phyloP scores from a whole-genome alignment of 495 filamentous ascomycete species.

The Pseudomonodictys pantanalensis region DNA sequence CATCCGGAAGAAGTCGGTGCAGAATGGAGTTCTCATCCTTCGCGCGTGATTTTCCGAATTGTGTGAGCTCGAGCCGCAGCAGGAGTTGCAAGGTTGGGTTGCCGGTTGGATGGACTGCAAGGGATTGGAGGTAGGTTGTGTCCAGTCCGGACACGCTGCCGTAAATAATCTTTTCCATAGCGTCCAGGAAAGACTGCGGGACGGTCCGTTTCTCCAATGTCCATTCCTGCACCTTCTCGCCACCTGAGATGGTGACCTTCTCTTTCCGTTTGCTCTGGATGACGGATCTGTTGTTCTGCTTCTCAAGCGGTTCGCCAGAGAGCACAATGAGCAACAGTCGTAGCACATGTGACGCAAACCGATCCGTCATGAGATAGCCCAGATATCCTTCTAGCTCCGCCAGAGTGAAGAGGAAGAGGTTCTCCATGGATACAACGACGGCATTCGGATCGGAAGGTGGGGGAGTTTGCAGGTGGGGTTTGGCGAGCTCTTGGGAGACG shows the following conservation, averaged over 20 bases:
- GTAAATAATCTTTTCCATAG: slow-evolving; percentile 72
- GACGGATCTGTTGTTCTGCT: slow-evolving; percentile 53
- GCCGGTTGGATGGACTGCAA: slow-evolving; percentile 82
- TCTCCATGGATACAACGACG: slow-evolving; percentile 66
- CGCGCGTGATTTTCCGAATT: slow-evolving; percentile 61
- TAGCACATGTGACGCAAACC: slow-evolving; percentile 87
- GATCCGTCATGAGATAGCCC: slow-evolving; percentile 78
- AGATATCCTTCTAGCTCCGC: slow-evolving; percentile 81
- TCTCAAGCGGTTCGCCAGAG: slow-evolving; percentile 71
- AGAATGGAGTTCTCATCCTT: slow-evolving; percentile 61
- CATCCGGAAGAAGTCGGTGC: slow-evolving; percentile 61
- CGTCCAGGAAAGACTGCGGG: slow-evolving; percentile 70
- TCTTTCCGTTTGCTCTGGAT: slow-evolving; percentile 90
- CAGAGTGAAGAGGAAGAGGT: slow-evolving; percentile 74
- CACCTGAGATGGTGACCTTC: slow-evolving; percentile 56
- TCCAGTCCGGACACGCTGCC: slow-evolving; percentile 69
- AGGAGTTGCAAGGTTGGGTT: slow-evolving; percentile 88
- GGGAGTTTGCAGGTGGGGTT: slow-evolving; percentile 45
- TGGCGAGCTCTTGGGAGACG: slow-evolving; percentile 66
- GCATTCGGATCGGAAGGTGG: slow-evolving; percentile 39
- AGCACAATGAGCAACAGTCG: slow-evolving; percentile 81
- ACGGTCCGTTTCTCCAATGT: slow-evolving; percentile 51
- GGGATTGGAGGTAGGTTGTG: slow-evolving; percentile 67
- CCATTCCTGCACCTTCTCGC: slow-evolving; percentile 39
- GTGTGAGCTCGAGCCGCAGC: slow-evolving; percentile 74